A percentile compares a stretch with the other conserved stretches of the same genome.
Conservation (phyloP, 768 basidiomycete genomes). For the Auriscalpium microsporum region DNA sequence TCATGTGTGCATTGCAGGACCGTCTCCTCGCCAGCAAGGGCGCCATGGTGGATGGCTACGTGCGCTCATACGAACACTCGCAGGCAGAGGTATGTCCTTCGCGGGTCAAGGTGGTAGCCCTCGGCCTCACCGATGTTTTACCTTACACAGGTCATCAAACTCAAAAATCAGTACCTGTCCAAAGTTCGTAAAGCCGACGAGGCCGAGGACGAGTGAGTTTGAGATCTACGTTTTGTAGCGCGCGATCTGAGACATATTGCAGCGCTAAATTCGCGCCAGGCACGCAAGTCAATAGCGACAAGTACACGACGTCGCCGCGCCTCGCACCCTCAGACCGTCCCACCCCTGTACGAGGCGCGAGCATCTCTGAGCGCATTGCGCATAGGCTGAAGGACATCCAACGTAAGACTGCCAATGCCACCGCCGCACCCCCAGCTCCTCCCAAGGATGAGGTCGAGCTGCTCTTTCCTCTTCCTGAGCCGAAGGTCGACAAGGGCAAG, state of each 20-base stretch:
- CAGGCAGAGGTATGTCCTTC: slow-evolving; percentile 45
- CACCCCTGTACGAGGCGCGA: slow-evolving; percentile 57
- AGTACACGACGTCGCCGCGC: slow-evolving; percentile 76
- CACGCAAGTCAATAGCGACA: slow-evolving; percentile 44
- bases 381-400: slow-evolving; percentile 77
- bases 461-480: slow-evolving; percentile 23
- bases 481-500: slow-evolving; percentile 81
- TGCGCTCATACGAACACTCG: slow-evolving; percentile 62
- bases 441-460: slow-evolving; percentile 24
- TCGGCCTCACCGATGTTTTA: not conserved
- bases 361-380: slow-evolving; percentile 81
- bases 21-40: slow-evolving; percentile 6
- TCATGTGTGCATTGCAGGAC: not conserved
- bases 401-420: slow-evolving; percentile 32
- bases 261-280: slow-evolving; percentile 88
- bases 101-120: not conserved
- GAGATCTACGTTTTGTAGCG: not conserved
- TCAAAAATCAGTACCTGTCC: slow-evolving; percentile 68
- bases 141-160: slow-evolving; percentile 37
- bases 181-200: slow-evolving; percentile 86
- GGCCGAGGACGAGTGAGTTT: slow-evolving; percentile 83
- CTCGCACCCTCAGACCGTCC: slow-evolving; percentile 49
- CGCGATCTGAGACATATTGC: slow-evolving; percentile 9
- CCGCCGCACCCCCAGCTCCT: slow-evolving; percentile 6
- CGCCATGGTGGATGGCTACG: slow-evolving; percentile 16